These are phyloP conservation scores for Kodamaea leandrae DNA, from an alignment of 805 yeast genomes.

Conservation along the genomic window DNA sequence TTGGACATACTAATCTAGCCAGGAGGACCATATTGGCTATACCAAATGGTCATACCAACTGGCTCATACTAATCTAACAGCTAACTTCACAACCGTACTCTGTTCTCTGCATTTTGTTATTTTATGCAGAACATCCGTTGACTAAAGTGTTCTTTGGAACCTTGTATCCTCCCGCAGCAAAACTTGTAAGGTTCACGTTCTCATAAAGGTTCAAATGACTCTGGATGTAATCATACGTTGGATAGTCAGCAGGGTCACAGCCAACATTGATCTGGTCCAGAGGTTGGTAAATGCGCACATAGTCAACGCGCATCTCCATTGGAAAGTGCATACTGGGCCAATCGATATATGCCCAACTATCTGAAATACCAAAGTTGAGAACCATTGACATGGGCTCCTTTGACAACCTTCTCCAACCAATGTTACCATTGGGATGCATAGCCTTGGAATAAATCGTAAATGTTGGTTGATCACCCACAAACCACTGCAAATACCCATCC, in stretches of 20 bases:
- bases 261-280: conserved; percentile 54
- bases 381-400: conserved; percentile 93
- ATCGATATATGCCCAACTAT: conserved; percentile 90
- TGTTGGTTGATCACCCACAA: conserved; percentile 77
- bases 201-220: conserved; percentile 66
- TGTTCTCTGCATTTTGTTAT: no score
- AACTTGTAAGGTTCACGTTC: conserved; percentile 66
- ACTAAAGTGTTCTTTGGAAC: conserved; percentile 39
- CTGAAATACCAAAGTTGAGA: conserved; percentile 85
- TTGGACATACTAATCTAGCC: no score
- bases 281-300: conserved; percentile 92
- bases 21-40: no score
- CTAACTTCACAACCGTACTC: no score
- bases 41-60: no score
- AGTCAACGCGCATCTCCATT: conserved; percentile 69
- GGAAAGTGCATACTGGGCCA: conserved; percentile 86
- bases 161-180: conserved; percentile 71
- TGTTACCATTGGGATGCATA: conserved; percentile 85
- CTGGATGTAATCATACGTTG: conserved; percentile 81
- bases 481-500: conserved; percentile 81
- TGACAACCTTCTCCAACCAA: conserved; percentile 76
- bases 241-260: conserved; percentile 85
- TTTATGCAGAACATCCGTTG: conserved; percentile 4
- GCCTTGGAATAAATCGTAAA: conserved; percentile 71
- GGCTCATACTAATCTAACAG: no score